These are phyloP conservation scores for Suhomyces terraborum DNA, from an alignment of 1,139 yeast genomes.

Conservation along the genomic window DNA sequence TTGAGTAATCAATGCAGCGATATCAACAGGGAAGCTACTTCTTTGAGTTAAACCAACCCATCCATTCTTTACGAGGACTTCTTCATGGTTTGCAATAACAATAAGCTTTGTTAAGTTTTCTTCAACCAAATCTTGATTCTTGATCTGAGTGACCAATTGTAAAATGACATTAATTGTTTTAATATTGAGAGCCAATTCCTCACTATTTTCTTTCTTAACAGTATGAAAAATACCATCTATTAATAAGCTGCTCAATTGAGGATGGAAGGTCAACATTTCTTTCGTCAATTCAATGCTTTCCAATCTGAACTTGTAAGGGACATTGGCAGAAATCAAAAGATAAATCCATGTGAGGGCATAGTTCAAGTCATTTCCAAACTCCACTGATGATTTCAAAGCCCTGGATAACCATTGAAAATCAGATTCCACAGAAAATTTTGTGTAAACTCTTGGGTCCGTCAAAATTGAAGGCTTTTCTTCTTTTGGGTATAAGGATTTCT, in stretches of 20 bases:
- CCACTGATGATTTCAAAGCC: constrained; percentile 35
- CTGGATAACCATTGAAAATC: constrained; percentile 57
- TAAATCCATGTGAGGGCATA: constrained; percentile 47
- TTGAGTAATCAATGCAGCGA: constrained; percentile 55
- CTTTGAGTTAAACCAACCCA: constrained; percentile 82
- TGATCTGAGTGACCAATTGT: constrained; percentile 44
- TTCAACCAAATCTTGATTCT: constrained; percentile 23
- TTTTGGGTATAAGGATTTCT: constrained; percentile 28
- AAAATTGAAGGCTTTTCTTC: constrained; percentile 49
- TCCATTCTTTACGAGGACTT: constrained; percentile 49
- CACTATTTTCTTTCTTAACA: constrained; percentile 17
- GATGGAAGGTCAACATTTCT: constrained; percentile 22
- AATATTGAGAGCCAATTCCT: constrained; percentile 24
- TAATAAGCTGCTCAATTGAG: constrained; percentile 18
- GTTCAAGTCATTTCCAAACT: constrained; percentile 13
- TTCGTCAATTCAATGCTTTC: constrained; percentile 32
- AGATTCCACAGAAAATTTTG: constrained; percentile 45
- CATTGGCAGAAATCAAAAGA: constrained; percentile 39
- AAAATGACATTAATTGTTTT: constrained; percentile 44
- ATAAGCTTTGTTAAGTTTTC: constrained; percentile 44
- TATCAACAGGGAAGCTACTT: constrained; percentile 53
- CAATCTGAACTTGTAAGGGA: constrained; percentile 36
- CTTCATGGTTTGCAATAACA: constrained; percentile 56
- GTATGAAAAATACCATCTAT: constrained; percentile 20
- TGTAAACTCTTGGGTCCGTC: constrained; percentile 47